phyloP scores from a whole-genome alignment of 495 filamentous ascomycete species.

The Penicillium soppii region DNA sequence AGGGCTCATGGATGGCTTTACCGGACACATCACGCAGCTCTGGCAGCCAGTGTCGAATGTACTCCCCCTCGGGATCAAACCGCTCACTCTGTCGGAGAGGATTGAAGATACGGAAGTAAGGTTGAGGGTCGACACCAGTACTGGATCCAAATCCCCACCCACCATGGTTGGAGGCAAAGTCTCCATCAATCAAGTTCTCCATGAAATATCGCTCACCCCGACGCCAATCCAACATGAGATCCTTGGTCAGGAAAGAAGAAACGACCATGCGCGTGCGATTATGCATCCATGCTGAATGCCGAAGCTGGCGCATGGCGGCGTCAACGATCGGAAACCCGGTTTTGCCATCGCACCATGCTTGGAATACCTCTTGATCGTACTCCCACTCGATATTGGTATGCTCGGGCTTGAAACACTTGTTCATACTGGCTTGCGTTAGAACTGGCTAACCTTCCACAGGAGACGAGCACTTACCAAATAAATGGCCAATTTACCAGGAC shows the following conservation, averaged over 20 bases:
- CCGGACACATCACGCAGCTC: slow-evolving; percentile 59
- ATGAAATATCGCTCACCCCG: slow-evolving; percentile 89
- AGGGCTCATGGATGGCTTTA: slow-evolving; percentile 76
- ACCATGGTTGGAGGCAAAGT: slow-evolving; percentile 90
- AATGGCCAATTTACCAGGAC: slow-evolving; percentile 86
- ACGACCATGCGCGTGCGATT: slow-evolving; percentile 89
- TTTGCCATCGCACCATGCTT: slow-evolving; percentile 70
- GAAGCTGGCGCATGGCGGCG: slow-evolving; percentile 86
- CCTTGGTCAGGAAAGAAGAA: slow-evolving; percentile 83
- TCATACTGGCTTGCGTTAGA: slow-evolving; percentile 60
- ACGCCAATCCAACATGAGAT: slow-evolving; percentile 87
- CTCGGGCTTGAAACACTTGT: slow-evolving; percentile 88
- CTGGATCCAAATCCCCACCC: slow-evolving; percentile 85
- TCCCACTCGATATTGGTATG: slow-evolving; percentile 84
- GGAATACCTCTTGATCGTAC: slow-evolving; percentile 65
- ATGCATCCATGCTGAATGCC: slow-evolving; percentile 75
- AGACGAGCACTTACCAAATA: slow-evolving; percentile 59
- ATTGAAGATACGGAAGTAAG: slow-evolving; percentile 92
- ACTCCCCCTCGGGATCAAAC: slow-evolving; percentile 60
- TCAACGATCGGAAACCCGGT: slow-evolving; percentile 90
- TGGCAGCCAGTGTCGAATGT: slow-evolving; percentile 60
- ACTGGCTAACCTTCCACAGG: background rate
- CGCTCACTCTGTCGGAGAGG: slow-evolving; percentile 83
- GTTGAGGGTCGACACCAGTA: slow-evolving; percentile 87
- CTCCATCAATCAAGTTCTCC: slow-evolving; percentile 83